Conservation (phyloP, 495 filamentous ascomycete species). For the Penicillium dipodomyicola region DNA sequence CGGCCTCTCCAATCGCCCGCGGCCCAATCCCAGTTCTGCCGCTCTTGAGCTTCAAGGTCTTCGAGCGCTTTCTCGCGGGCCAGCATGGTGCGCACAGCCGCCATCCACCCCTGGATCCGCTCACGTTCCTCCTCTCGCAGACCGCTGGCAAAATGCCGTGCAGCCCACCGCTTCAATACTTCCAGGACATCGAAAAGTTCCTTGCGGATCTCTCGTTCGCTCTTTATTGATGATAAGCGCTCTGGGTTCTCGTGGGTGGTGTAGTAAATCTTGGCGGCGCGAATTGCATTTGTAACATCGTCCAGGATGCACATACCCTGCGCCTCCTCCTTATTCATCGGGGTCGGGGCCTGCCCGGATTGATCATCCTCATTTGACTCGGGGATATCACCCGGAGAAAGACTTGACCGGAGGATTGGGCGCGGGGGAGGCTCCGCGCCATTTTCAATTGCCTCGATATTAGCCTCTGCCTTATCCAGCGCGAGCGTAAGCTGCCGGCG, state of each 20-base stretch:
- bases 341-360: conserved; percentile 28
- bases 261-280: conserved; percentile 93
- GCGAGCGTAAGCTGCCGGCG: conserved; percentile 69
- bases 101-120: conserved; percentile 73
- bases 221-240: conserved; percentile 78
- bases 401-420: conserved; percentile 33
- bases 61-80: conserved; percentile 72
- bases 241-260: conserved; percentile 79
- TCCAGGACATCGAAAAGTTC: conserved; percentile 86
- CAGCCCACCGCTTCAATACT: conserved; percentile 84
- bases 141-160: conserved; percentile 81
- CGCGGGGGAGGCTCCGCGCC: conserved; percentile 32
- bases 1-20: conserved; percentile 76
- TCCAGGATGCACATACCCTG: conserved; percentile 91
- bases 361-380: conserved; percentile 39
- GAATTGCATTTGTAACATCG: conserved; percentile 87
- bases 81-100: conserved; percentile 70
- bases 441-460: conserved; percentile 53
- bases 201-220: conserved; percentile 73
- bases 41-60: conserved; percentile 65
- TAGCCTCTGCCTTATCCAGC: conserved; percentile 65
- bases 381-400: conserved; percentile 33
- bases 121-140: conserved; percentile 70
- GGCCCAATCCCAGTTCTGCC: conserved; percentile 73
- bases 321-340: conserved; percentile 73